Evolutionary conservation across 179 eudicot genomes (phyloP), one percentile per base, ranked within the genome.

Genomic region (Vitellaria paradoxa): DNA sequence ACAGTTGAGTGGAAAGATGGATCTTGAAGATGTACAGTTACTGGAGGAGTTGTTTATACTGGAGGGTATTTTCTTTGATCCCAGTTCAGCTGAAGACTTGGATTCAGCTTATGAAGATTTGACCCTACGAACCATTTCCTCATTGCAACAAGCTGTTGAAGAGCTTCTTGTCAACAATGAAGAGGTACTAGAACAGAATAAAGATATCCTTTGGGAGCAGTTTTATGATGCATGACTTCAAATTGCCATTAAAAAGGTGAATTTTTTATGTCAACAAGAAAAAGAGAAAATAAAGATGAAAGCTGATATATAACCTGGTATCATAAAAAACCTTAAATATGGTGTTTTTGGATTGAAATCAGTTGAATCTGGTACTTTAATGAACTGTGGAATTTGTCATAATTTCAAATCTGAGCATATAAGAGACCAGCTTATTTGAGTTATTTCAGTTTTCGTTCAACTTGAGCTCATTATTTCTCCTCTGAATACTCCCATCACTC

Each of bases 51-150:
- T 89, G 71, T 86, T 94, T 56, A 66, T 87, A 79, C 73, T 79
- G 21, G 94, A 90, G 70, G 97, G 97, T 62, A 84, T 92, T 76
- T 79, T 90, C 80, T 88, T 81, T 81, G 77, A 86, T 81, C 87
- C 87, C 20, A 84, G 61, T 81, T 78, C 87, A 30, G 78, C 52
- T 21, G 92, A 89, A 86, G 88, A 89, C 61, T 45, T 87, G 80
- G 90, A 90, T 53, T 82, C 86, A 64, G 94, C 88, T 47, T 83
- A 79, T 61, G 89, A 88, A 61, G 90, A 85, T 80, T 72, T 91
- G 60, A 84, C 85, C 23, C 79, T 87, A 53, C 80, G 66, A 70
- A 82, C 93, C 68, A 89, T 95, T 78, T 86, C 90, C 74, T 85
- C 94, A 67, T 72, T 90, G 81, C 92, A 89, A 47, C 81, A 87